Evolutionary conservation across 345 rosid genomes (phyloP), one percentile per base, ranked within the genome.

Genomic region (Eutrema yunnanense): DNA sequence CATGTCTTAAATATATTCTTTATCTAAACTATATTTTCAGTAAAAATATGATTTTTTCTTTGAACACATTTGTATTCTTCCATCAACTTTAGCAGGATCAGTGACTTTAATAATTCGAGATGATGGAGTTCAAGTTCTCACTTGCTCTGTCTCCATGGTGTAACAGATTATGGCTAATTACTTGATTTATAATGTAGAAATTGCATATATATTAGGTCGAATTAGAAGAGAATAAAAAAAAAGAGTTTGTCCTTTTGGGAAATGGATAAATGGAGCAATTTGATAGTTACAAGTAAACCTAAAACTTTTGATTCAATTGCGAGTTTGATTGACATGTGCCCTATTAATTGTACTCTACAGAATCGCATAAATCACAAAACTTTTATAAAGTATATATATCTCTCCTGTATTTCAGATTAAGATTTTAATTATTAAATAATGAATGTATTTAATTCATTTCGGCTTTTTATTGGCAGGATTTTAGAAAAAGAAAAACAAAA

Each of bases 231-330:
- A 61, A 60, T 51, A 67, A 16, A 43, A 69, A 32, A 6, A 62
- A 53, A 68, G 79, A 53, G 49, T 41, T 38, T 46, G 30, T 54
- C 52, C 70, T 75, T 69, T 75, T 36, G 79, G 42, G 59, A 69
- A 75, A 54, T 69, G 74, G 74, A 69, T 75, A 69, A 75, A 65
- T 62, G 79, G 58, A 61, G 74, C 65, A 62, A 53, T 75, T 75
- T 62, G 65, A 53, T 62, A 69, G 60, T 29, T 69, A 38, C 65
- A 62, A 9, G 47, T 40, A 53, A 67, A 69, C 47, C 43, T 12
- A 69, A 69, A 30, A 12, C 58, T 13, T 42, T 59, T 61, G 67
- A 67, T 67, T 68, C 59, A 75, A 61, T 68, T 36, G 69, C 68
- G 43, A 68, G 61, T 75, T 69, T 62, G 70, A 69, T 62, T 62